phyloP scores from a whole-genome alignment of 2,329 filamentous ascomycete genomes.

The Albifimbria verrucaria region DNA sequence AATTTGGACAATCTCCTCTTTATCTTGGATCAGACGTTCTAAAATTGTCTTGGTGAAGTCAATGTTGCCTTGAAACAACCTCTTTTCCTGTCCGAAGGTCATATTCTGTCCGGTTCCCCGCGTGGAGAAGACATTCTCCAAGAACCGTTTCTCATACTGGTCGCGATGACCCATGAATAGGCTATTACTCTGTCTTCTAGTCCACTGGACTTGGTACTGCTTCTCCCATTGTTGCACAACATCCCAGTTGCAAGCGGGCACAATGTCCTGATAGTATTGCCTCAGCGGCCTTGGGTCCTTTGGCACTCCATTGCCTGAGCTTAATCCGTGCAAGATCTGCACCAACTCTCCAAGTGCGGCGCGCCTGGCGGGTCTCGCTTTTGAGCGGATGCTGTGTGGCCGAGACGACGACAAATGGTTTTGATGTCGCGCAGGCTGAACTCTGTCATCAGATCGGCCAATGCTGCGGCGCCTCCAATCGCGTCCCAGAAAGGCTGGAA shows the following conservation, averaged over 20 bases:
- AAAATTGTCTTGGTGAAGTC: conserved; percentile 10
- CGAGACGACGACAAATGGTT: conserved; percentile 14
- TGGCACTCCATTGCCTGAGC: background rate
- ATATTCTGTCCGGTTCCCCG: background rate
- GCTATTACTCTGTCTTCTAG: conserved; percentile 7
- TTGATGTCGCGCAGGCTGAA: conserved; percentile 20
- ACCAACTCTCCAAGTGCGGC: conserved; percentile 16
- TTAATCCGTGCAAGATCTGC: conserved; percentile 8
- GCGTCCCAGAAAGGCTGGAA: conserved; percentile 19
- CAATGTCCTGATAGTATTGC: conserved; percentile 17
- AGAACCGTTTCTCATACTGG: conserved; percentile 12
- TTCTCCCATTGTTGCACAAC: conserved; percentile 17
- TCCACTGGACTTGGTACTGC: conserved; percentile 10
- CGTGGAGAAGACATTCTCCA: conserved; percentile 11
- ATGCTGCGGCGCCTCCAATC: conserved; percentile 15
- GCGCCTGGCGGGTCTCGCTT: conserved; percentile 16
- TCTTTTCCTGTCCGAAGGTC: conserved; percentile 3
- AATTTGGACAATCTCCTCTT: conserved; percentile 1
- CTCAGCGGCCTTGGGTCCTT: conserved; percentile 16
- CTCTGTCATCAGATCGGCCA: conserved; percentile 18
- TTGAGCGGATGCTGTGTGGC: conserved; percentile 15
- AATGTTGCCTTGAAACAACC: conserved; percentile 14
- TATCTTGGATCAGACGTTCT: conserved; percentile 7
- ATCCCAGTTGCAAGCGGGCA: conserved; percentile 17
- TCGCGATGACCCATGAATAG: conserved; percentile 14